Base-by-base conservation (phyloP, 257 asterid species). In the Apocynum venetum region DNA sequence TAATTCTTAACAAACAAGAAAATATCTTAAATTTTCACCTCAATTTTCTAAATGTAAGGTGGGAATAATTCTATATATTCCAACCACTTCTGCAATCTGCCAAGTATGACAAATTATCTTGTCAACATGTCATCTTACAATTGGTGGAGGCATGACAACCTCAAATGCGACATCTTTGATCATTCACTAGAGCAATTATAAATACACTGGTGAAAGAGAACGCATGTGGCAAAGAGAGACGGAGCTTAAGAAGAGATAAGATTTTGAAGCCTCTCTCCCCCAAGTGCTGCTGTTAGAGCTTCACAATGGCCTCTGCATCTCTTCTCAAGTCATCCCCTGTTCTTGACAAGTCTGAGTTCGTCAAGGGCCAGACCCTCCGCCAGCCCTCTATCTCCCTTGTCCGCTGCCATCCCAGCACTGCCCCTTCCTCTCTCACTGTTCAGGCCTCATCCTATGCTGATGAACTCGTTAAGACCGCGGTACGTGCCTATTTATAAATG, bases 401-500 rank as follows among this genome's bases (percentile, higher is more conserved):
- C 82, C 91, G 90, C 40, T 81, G 87, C 87, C 72, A 77, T 79
- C 88, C 90, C 40, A 71, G 60, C 66, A 73, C 65, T 72, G 78
- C 87, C 65, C 47, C 91, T 0, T 80, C 93, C 57, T 51, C 87
- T 11, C 88, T 90, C 81, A 59, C 87, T 13, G 71, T 92, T 77
- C 89, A 93, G 20, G 97, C 96, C 38, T 89, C 97, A 53, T 87
- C 98, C 66, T 93, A 93, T 12, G 92, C 94, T 44, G 96, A 93
- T 82, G 98, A 93, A 83, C 98, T 93, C 70, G 88, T 93, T 77
- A 93, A 90, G 81, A 93, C 98, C 25, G 96, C 98, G 81, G 96
- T 92, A 82, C 11, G 90, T 87, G 19, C 72, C 68, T 31, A 57
- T 53, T 71, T 25, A 25, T 25, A 25, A 25, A 25, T 25, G 31